Conservation (phyloP, 306 rosid genomes). For the Dicorynia guianensis region DNA sequence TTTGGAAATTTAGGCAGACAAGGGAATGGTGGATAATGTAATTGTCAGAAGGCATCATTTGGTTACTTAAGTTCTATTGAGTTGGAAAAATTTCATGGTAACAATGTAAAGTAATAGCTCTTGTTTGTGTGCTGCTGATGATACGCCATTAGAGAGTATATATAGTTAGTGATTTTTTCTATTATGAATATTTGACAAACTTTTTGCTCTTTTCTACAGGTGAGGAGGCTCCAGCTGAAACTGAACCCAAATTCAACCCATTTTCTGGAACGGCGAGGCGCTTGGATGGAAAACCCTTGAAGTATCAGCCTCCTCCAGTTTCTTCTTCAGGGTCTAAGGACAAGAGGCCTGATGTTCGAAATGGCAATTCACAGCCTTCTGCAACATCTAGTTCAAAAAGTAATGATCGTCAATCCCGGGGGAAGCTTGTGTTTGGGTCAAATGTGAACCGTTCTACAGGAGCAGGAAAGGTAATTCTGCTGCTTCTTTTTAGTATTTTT, state of each 20-base stretch:
- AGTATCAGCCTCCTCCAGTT: constrained; percentile 55
- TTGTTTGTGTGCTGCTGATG: not conserved
- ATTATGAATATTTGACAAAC: constrained; percentile 34
- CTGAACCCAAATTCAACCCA: constrained; percentile 86
- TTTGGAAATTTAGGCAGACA: not conserved
- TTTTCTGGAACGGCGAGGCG: constrained; percentile 91
- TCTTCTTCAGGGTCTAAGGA: constrained; percentile 62
- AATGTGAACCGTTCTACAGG: constrained; percentile 68
- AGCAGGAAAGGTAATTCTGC: constrained; percentile 61
- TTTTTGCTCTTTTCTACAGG: constrained; percentile 50
- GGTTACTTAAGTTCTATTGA: not conserved
- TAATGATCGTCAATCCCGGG: constrained; percentile 72
- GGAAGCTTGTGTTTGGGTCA: constrained; percentile 93
- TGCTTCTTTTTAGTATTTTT: constrained; percentile 14
- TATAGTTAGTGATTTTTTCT: not conserved
- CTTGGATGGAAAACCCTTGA: constrained; percentile 88
- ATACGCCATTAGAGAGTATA: not conserved
- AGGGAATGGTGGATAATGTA: constrained; percentile 6
- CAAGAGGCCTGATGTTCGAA: constrained; percentile 51
- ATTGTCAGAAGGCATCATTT: constrained; percentile 1
- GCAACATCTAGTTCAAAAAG: constrained; percentile 71
- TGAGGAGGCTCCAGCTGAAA: constrained; percentile 67
- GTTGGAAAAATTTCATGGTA: not conserved
- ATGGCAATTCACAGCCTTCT: constrained; percentile 62
- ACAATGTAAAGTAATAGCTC: constrained; percentile 24